A percentile compares a stretch with the other conserved stretches of the same genome.
These are phyloP conservation scores for Ceratocystis smalleyi DNA, from an alignment of 2,329 filamentous ascomycete species.

Conservation along the genomic window DNA sequence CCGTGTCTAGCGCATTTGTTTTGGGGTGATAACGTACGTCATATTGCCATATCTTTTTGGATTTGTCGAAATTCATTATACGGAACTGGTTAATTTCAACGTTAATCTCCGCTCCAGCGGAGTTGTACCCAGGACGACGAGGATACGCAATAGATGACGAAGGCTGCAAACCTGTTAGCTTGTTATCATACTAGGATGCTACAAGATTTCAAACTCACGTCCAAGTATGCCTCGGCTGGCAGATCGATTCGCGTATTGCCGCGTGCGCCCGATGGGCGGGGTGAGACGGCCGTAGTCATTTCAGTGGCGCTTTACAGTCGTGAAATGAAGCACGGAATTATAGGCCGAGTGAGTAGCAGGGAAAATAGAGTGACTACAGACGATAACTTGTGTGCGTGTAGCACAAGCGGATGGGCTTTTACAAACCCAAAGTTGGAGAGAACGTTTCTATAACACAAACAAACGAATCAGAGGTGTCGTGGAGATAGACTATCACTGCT, in stretches of 20 bases:
- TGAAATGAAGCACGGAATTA: background rate
- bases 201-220: conserved; percentile 22
- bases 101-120: conserved; percentile 36
- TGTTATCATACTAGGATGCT: background rate
- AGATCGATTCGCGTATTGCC: conserved; percentile 39
- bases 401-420: background rate
- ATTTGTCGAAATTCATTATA: conserved; percentile 42
- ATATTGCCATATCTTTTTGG: conserved; percentile 59
- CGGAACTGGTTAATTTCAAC: conserved; percentile 61
- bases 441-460: background rate
- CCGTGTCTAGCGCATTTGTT: background rate
- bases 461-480: background rate
- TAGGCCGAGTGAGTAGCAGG: background rate
- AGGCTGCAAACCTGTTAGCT: background rate
- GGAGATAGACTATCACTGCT: no score
- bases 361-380: background rate
- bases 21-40: conserved; percentile 45
- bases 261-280: conserved; percentile 22
- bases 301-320: conserved; percentile 8
- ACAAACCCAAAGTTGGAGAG: background rate
- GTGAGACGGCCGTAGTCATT: conserved; percentile 24
- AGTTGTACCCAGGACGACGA: conserved; percentile 41
- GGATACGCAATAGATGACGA: conserved; percentile 18
- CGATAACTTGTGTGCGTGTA: background rate
- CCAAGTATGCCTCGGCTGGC: conserved; percentile 39